phyloP scores from a whole-genome alignment of 805 yeast species.

The Teunomyces tritomae region DNA sequence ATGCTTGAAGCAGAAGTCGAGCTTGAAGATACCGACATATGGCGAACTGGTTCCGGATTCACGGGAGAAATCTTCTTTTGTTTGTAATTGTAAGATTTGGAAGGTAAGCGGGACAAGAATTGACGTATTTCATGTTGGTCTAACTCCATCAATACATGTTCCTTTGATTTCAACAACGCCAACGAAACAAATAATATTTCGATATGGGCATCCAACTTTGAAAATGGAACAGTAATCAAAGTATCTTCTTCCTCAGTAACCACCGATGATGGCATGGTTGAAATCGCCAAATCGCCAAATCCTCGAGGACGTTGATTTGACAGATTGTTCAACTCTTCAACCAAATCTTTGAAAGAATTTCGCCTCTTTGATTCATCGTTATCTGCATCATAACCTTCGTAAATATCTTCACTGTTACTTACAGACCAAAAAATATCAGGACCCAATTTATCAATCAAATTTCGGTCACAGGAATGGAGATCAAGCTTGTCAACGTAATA shows the following conservation, averaged over 20 bases:
- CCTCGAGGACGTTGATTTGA: constrained; percentile 2
- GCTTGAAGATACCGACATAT: neutral
- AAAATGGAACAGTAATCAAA: constrained; percentile 42
- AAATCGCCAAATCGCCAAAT: neutral
- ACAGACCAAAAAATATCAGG: constrained; percentile 66
- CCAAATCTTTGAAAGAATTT: constrained; percentile 32
- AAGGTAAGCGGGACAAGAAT: constrained; percentile 58
- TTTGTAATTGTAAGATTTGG: constrained; percentile 41
- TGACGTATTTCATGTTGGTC: constrained; percentile 90
- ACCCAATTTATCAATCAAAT: constrained; percentile 40
- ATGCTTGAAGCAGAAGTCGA: constrained; percentile 9
- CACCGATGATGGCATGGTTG: neutral
- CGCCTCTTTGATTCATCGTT: constrained; percentile 7
- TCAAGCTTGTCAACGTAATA: constrained; percentile 33
- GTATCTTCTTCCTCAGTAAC: constrained; percentile 2
- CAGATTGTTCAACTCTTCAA: constrained; percentile 24
- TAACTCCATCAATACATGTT: constrained; percentile 73
- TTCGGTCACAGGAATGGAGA: constrained; percentile 21
- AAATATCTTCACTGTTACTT: constrained; percentile 7
- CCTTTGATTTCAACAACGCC: constrained; percentile 78
- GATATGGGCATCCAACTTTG: constrained; percentile 69
- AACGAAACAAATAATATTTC: constrained; percentile 73
- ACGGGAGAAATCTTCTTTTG: constrained; percentile 21
- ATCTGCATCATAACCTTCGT: neutral
- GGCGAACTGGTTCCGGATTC: neutral